phyloP scores from a whole-genome alignment of 2,329 filamentous ascomycete genomes.

The Ophiobolus disseminans region DNA sequence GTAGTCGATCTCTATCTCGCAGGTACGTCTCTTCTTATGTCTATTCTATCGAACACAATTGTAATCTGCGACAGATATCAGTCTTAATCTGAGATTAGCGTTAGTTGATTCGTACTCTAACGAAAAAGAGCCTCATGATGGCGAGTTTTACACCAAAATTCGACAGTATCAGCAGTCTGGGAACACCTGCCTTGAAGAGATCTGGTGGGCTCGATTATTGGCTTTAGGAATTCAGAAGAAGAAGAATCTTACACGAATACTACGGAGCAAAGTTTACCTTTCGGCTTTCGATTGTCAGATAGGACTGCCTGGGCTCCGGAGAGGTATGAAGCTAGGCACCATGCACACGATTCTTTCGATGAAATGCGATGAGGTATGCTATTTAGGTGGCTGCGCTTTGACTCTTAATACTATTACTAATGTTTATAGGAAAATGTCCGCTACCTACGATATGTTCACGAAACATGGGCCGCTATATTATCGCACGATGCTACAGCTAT shows the following conservation, averaged over 20 bases:
- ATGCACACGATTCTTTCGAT: conserved; percentile 10
- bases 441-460: conserved; percentile 41
- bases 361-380: conserved; percentile 41
- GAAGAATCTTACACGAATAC: conserved; percentile 4
- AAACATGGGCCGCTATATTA: conserved; percentile 44
- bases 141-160: conserved; percentile 24
- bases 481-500: conserved; percentile 29
- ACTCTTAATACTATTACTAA: conserved; percentile 13
- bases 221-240: neutral
- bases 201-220: conserved; percentile 6
- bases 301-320: conserved; percentile 6
- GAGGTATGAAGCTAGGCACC: conserved; percentile 7
- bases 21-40: conserved; percentile 1
- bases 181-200: conserved; percentile 18
- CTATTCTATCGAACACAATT: neutral
- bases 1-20: conserved; percentile 5
- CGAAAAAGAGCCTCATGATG: conserved; percentile 13
- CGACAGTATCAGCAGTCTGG: conserved; percentile 21
- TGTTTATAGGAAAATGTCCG: conserved; percentile 38
- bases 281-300: conserved; percentile 6
- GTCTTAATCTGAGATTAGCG: conserved; percentile 2
- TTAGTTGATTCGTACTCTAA: conserved; percentile 15
- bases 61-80: conserved; percentile 10
- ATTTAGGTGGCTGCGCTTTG: no score
- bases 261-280: neutral